Percentiles rank a stretch among this genome's conserved stretches.
phyloP scores from a whole-genome alignment of 129 eudicot genomes.

The Dittrichia graveolens region DNA sequence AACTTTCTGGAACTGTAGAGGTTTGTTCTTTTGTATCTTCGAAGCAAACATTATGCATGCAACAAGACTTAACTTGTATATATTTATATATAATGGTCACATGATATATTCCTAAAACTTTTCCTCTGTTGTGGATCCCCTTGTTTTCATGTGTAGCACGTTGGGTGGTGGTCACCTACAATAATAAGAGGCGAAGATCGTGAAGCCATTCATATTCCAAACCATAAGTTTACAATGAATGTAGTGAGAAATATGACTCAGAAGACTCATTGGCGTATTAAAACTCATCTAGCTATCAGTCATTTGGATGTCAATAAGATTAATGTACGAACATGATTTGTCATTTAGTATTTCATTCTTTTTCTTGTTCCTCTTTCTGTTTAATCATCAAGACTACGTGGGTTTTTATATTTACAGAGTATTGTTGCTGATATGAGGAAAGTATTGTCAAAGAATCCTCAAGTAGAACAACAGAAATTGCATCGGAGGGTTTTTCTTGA shows the following conservation, averaged over 20 bases:
- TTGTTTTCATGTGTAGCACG: conserved; percentile 56
- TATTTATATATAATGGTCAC: background rate
- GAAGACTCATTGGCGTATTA: conserved; percentile 98
- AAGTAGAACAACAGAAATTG: conserved; percentile 92
- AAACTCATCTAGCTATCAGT: conserved; percentile 93
- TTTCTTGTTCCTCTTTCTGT: background rate
- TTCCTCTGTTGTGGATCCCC: background rate
- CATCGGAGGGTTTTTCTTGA: conserved; percentile 96
- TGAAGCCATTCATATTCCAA: conserved; percentile 97
- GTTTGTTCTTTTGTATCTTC: conserved; percentile 42
- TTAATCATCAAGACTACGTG: background rate
- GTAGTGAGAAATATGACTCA: conserved; percentile 92
- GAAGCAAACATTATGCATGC: conserved; percentile 11
- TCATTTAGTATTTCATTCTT: conserved; percentile 6
- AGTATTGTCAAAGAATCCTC: conserved; percentile 94
- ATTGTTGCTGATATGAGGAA: conserved; percentile 98
- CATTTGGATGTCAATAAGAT: conserved; percentile 88
- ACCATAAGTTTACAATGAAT: conserved; percentile 89
- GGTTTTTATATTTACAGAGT: conserved; percentile 46
- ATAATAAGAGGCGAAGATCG: conserved; percentile 94
- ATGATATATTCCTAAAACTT: background rate
- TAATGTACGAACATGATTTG: conserved; percentile 52
- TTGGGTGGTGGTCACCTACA: conserved; percentile 99
- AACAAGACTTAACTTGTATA: conserved; percentile 8
- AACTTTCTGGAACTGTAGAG: conserved; percentile 98